phyloP scores from a whole-genome alignment of 1,284 basidiomycete species.

The Xerocomus minutiporus region DNA sequence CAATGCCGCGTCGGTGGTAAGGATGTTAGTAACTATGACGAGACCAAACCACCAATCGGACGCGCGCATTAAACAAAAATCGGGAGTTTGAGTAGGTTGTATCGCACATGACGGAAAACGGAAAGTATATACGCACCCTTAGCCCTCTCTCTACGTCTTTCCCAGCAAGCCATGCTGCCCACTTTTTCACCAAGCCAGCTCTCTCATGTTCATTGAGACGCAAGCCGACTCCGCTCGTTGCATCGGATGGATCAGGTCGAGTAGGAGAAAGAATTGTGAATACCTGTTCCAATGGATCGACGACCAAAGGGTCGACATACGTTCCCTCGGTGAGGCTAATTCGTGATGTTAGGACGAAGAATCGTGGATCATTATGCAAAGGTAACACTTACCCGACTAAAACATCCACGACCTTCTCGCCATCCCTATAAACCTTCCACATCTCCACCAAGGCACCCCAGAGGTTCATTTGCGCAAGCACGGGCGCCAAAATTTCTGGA shows the following conservation, averaged over 20 bases:
- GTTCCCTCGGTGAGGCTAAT: slow-evolving; percentile 68
- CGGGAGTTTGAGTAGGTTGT: not conserved
- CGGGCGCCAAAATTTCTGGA: slow-evolving; percentile 73
- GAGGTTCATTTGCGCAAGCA: slow-evolving; percentile 60
- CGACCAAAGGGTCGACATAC: slow-evolving; percentile 53
- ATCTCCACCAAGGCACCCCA: slow-evolving; percentile 28
- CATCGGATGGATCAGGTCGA: slow-evolving; percentile 8
- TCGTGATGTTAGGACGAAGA: not conserved
- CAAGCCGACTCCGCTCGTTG: not conserved
- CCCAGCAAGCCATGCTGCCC: slow-evolving; percentile 78
- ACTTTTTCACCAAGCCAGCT: slow-evolving; percentile 62
- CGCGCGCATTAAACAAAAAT: not conserved
- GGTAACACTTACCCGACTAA: slow-evolving; percentile 61
- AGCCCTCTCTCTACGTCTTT: slow-evolving; percentile 68
- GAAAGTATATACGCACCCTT: slow-evolving; percentile 44
- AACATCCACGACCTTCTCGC: slow-evolving; percentile 22
- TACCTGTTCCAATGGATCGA: slow-evolving; percentile 69
- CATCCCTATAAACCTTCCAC: slow-evolving; percentile 24
- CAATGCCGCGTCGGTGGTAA: slow-evolving; percentile 15
- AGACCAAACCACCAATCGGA: not conserved
- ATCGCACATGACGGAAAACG: not conserved
- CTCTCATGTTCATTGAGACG: slow-evolving; percentile 42
- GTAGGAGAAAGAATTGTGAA: slow-evolving; percentile 49
- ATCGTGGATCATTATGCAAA: no score
- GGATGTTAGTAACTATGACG: slow-evolving; percentile 52